Base-by-base conservation (phyloP, 2,329 filamentous ascomycete genomes). In the Sarocladiaceae sp. region DNA sequence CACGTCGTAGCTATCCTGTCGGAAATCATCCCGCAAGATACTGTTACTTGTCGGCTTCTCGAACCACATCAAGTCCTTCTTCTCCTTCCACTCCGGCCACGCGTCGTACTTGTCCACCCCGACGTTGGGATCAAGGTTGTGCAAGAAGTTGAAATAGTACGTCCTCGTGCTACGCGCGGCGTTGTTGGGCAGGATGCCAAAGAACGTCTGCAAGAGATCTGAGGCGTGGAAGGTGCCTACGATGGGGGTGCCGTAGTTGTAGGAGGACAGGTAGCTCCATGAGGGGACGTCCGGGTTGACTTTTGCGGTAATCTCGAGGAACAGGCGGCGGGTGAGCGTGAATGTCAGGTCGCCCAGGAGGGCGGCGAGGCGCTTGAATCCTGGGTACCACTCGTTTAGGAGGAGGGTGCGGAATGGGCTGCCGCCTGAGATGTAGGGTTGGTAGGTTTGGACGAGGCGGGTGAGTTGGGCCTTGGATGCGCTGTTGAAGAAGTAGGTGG, bases 231-330 rank as follows among this genome's bases (percentile, higher is more conserved):
- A 85, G 0, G 85, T 90, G 15, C 88, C 87, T 0, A 91, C 61
- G 39, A 90, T 63, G 0, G 86, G 82, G 0, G 80, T 83, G 9
- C 82, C 82, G 57, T 82, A 79, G 65, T 83, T 63, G 63, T 90
- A 90, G 0, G 79, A 82, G 0, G 82, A 66, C 1, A 93, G 73
- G 63, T 89, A 93, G 0, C 82, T 87, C 85, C 85, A 93, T 1
- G 70, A 66, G 0, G 80, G 79, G 0, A 88, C 77, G n/a, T 55
- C 35, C 0, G 81, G 80, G 49, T 79, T 72, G 11, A 67, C 63
- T 1, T 63, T 44, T 0, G 59, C 55, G 2, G 77, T 60, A 0
- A 55, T 47, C 11, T 70, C 56, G 18, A 93, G 73, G 59, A 86
- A 82, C 4, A 72, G 48, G 13, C 87, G 79, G 1, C 86, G 78